Conservation (phyloP, 805 yeast genomes). For the Candida boidinii region DNA sequence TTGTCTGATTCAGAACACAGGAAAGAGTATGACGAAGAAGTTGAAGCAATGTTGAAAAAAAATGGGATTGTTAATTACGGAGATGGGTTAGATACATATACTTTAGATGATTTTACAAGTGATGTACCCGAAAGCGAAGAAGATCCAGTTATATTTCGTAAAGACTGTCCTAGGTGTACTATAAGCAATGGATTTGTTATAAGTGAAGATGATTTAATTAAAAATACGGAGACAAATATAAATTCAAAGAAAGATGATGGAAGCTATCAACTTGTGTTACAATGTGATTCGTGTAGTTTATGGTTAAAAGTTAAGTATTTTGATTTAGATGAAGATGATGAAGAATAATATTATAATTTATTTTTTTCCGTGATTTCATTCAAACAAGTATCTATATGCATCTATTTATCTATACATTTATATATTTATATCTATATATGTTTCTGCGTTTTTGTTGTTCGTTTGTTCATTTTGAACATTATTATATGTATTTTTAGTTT, state of each 20-base stretch:
- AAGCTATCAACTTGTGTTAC: constrained; percentile 58
- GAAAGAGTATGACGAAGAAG: constrained; percentile 41
- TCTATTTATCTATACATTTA: too few species aligned
- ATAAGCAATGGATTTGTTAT: constrained; percentile 44
- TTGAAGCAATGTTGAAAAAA: constrained; percentile 25
- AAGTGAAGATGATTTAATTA: constrained; percentile 44
- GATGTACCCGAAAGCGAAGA: constrained; percentile 22
- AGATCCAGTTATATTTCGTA: constrained; percentile 26
- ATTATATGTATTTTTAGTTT: too few species aligned
- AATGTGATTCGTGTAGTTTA: constrained; percentile 75
- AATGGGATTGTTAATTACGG: constrained; percentile 39
- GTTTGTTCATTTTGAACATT: too few species aligned
- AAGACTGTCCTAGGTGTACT: constrained; percentile 63
- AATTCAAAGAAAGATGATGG: constrained; percentile 32
- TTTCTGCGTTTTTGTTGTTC: too few species aligned
- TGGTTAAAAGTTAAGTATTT: constrained; percentile 74
- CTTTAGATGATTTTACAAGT: constrained; percentile 51
- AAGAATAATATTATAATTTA: too few species aligned
- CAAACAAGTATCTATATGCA: too few species aligned
- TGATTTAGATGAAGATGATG: constrained; percentile 27
- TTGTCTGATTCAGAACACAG: constrained; percentile 35
- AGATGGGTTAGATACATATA: constrained; percentile 61
- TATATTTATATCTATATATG: too few species aligned
- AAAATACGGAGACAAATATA: constrained; percentile 32
- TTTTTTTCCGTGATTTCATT: too few species aligned